Evolutionary conservation across 2,329 filamentous ascomycete species (phyloP), one percentile per base, ranked within the genome.

Genomic region (Penicillium sp.): DNA sequence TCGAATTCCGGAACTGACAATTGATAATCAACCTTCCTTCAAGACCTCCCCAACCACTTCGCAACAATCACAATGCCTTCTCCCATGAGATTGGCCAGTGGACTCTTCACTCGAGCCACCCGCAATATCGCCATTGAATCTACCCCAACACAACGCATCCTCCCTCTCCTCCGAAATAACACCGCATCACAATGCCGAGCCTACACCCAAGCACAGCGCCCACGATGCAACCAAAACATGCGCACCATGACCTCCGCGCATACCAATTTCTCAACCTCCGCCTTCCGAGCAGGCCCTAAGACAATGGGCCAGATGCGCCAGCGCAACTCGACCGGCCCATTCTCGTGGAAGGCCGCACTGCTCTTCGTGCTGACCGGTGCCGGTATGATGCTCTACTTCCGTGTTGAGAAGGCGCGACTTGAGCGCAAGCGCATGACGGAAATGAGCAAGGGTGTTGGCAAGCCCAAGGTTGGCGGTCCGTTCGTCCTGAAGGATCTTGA

Each of bases 391-490:
- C 81, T 87, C 71, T 98, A 97, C 69, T 97, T 98, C 71, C 88
- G 90, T 63, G 82, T 83, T 62, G 93, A 98, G 71, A 97, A 97
- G 76, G 82, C 82, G 61, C 84, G 93, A 63, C 84, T 98, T 82
- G 84, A 93, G 66, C 81, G 90, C 55, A 87, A 90, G 74, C 80
- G 89, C 49, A 81, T 96, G 59, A 89, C 89, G 7, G 90, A 97
- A 66, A 86, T 91, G 60, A 86, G 85, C 57, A 98, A 98, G 74
- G 90, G 91, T 10, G 84, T 96, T 6, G 93, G 93, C 1, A 84
- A 81, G 66, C 93, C 93, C 31, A 94, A 95, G 75, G 90, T 98
- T 46, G 93, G 93, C 48, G 93, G 93, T 0, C 76, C 83, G 0
- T 97, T 98, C 68, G 76, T 83, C 56, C 74, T 98, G 60, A 73